Conservation (phyloP, 2,329 filamentous ascomycete species). For the Bertia moriformis region DNA sequence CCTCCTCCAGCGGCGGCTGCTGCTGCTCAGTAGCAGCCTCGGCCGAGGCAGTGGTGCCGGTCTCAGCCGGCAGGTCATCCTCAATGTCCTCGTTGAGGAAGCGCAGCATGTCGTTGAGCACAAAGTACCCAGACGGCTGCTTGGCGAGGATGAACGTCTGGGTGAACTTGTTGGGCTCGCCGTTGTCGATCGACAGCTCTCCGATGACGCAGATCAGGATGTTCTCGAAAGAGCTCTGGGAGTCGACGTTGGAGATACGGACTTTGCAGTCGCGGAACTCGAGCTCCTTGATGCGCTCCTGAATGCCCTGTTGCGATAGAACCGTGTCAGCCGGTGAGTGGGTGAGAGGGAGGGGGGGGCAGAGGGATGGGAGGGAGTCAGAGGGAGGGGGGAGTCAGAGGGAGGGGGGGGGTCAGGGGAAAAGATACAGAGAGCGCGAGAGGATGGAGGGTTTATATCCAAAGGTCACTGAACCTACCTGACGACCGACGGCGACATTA, state of each 20-base stretch:
- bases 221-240: slow-evolving; percentile 79
- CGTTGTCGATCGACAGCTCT: slow-evolving; percentile 87
- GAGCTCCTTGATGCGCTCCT: slow-evolving; percentile 82
- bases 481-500: slow-evolving; percentile 72
- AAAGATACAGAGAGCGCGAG: slow-evolving; percentile 3
- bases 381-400: too few species aligned
- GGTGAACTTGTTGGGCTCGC: slow-evolving; percentile 85
- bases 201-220: slow-evolving; percentile 98
- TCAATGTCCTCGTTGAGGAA: slow-evolving; percentile 79
- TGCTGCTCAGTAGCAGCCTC: slow-evolving; percentile 10
- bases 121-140: slow-evolving; percentile 94
- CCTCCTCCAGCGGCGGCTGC: slow-evolving; percentile 15
- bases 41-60: slow-evolving; percentile 4
- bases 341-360: not conserved
- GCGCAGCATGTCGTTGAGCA: slow-evolving; percentile 94
- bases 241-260: slow-evolving; percentile 93
- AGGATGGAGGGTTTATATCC: slow-evolving; percentile 5
- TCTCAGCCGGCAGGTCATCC: slow-evolving; percentile 43
- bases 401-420: slow-evolving; percentile 1
- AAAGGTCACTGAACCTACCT: too few species aligned
- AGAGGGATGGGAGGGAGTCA: not conserved
- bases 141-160: slow-evolving; percentile 95
- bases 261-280: slow-evolving; percentile 98
- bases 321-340: not conserved
- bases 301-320: slow-evolving; percentile 53